These are phyloP conservation scores for Pezicula carpinea DNA, from an alignment of 2,329 filamentous ascomycete species.

Conservation along the genomic window DNA sequence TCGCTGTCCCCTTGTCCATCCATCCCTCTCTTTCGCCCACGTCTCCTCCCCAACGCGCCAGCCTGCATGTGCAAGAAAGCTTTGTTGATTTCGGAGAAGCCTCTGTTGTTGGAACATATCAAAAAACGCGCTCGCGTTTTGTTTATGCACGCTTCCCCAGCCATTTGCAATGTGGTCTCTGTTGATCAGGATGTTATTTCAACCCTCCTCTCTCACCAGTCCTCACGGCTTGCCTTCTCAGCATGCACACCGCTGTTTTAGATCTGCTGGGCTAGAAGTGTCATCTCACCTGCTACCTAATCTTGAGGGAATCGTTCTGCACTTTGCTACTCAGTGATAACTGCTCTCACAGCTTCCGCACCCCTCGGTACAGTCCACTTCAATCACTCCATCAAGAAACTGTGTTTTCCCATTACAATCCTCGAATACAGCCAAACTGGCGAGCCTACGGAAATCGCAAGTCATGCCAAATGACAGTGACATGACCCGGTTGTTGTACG, in stretches of 20 bases:
- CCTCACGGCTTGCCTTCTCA: slow-evolving; percentile 12
- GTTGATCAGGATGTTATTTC: slow-evolving; percentile 15
- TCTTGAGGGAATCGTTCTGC: background rate
- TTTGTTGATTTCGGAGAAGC: slow-evolving; percentile 9
- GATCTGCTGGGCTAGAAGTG: slow-evolving; percentile 2
- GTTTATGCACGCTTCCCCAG: slow-evolving; percentile 15
- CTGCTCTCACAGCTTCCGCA: background rate
- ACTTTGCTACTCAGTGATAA: background rate
- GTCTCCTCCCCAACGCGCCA: slow-evolving; percentile 5
- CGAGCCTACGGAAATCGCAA: slow-evolving; percentile 30
- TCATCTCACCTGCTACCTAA: slow-evolving; percentile 1
- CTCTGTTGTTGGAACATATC: background rate
- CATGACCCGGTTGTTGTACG: slow-evolving; percentile 47
- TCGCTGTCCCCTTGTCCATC: slow-evolving; percentile 8
- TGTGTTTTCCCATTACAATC: background rate
- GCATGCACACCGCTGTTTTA: slow-evolving; percentile 18
- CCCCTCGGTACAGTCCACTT: background rate
- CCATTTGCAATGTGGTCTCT: slow-evolving; percentile 10
- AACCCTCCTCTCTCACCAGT: slow-evolving; percentile 10
- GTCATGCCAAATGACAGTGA: slow-evolving; percentile 41
- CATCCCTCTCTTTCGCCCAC: background rate
- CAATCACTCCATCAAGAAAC: background rate
- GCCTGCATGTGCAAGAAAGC: slow-evolving; percentile 13
- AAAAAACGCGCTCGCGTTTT: slow-evolving; percentile 2
- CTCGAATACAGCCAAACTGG: slow-evolving; percentile 15